Evolutionary conservation across 768 basidiomycete genomes (phyloP).

Genomic region (Holtermanniella nyarrowii): DNA sequence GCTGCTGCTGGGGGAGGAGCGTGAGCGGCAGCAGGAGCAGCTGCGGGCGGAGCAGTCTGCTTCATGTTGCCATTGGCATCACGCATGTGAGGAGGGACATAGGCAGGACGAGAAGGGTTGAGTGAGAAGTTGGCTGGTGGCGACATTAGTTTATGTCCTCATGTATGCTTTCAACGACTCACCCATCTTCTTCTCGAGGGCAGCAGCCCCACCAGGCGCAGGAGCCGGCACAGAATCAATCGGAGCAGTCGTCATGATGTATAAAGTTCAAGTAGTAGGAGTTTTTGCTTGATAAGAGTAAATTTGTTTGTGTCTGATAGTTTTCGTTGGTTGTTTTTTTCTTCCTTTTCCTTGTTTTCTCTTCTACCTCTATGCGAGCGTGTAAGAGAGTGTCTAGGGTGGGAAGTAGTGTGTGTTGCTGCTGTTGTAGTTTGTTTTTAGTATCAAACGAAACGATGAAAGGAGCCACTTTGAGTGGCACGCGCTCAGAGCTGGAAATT

Average conservation of each 20-base stretch:
- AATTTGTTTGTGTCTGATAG: neutral
- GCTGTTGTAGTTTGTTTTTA: no score
- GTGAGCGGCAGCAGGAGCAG: constrained; percentile 20
- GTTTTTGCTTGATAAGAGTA: neutral
- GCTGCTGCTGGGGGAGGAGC: constrained; percentile 10
- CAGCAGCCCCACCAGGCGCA: constrained; percentile 16
- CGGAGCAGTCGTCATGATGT: constrained; percentile 22
- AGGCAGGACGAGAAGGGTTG: constrained; percentile 41
- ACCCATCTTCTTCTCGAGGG: constrained; percentile 37
- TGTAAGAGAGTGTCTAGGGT: neutral
- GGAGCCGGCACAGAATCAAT: constrained; percentile 14
- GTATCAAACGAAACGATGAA: no score
- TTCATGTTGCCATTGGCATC: constrained; percentile 5
- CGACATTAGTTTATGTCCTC: constrained; percentile 6
- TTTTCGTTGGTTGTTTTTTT: neutral
- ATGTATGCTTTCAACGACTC: constrained; percentile 12
- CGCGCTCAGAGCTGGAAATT: no score
- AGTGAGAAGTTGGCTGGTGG: constrained; percentile 18
- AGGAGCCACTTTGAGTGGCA: no score
- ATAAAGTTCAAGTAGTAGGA: neutral
- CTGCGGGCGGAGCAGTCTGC: constrained; percentile 14
- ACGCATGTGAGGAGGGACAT: constrained; percentile 42
- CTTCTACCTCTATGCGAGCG: neutral
- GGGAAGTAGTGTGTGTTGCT: neutral
- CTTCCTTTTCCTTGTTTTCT: neutral